Conservation (phyloP, 148 eudicot genomes). For the Nyssa sinensis region DNA sequence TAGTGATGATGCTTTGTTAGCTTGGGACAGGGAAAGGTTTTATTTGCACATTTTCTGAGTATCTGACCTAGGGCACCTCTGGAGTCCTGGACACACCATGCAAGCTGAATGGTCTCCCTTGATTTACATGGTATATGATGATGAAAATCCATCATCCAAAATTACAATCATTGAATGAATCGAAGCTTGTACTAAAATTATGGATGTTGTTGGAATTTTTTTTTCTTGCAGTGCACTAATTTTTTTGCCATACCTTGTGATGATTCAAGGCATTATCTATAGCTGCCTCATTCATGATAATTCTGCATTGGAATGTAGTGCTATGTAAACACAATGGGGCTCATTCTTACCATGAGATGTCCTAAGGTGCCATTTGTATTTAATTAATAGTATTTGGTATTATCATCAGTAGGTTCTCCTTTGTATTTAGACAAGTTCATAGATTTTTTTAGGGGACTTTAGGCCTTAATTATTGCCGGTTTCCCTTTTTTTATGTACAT, state of each 20-base stretch:
- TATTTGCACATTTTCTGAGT: neutral
- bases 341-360: neutral
- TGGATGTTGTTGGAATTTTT: neutral
- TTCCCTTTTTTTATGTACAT: no score
- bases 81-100: neutral
- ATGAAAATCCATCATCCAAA: slow-evolving; percentile 6
- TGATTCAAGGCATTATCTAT: neutral
- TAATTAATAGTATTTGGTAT: neutral
- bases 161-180: neutral
- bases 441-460: no score
- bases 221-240: neutral
- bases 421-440: no score
- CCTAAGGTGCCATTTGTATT: neutral
- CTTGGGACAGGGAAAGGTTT: neutral
- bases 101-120: slow-evolving; percentile 1
- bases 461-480: no score
- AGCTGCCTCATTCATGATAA: neutral
- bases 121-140: neutral
- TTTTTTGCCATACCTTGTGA: neutral
- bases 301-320: neutral
- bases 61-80: neutral
- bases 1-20: neutral
- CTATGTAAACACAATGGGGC: no score
- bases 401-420: no score
- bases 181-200: neutral